Percentiles rank a stretch among this genome's conserved stretches.
Conservation (phyloP, 129 eudicot genomes). For the Mikania micrantha region DNA sequence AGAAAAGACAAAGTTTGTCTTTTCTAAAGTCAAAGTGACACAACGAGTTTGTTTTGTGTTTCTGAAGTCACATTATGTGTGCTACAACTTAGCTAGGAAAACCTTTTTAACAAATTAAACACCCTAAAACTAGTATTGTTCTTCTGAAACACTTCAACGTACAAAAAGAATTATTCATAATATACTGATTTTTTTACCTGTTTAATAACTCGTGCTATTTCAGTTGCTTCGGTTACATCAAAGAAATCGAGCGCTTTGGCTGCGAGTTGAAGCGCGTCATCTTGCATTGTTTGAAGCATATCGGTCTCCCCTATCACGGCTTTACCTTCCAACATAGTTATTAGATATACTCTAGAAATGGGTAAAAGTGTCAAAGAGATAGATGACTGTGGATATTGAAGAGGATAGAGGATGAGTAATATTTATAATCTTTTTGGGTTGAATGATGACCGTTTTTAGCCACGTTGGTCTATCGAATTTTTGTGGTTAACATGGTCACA, state of each 20-base stretch:
- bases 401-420: conserved; percentile 1
- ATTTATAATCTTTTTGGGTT: conserved; percentile 4
- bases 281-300: conserved; percentile 75
- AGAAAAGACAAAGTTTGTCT: too few relatives aligned
- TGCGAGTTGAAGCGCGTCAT: conserved; percentile 75
- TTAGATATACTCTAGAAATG: background rate
- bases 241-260: conserved; percentile 88
- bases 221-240: conserved; percentile 77
- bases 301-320: conserved; percentile 83
- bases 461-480: conserved; percentile 24
- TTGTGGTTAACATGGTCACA: conserved; percentile 17
- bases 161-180: too few relatives aligned
- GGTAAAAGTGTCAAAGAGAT: conserved; percentile 2
- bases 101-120: too few relatives aligned
- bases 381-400: conserved; percentile 14
- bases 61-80: too few relatives aligned
- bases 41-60: too few relatives aligned
- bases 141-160: too few relatives aligned
- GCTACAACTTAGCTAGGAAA: too few relatives aligned
- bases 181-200: conserved; percentile 45
- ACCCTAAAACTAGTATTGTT: too few relatives aligned
- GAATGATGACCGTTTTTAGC: conserved; percentile 2
- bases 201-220: conserved; percentile 76
- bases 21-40: too few relatives aligned
- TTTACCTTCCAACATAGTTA: conserved; percentile 75